Evolutionary conservation across 2,329 filamentous ascomycete genomes (phyloP).

Genomic region (Nannizziopsis barbatae): DNA sequence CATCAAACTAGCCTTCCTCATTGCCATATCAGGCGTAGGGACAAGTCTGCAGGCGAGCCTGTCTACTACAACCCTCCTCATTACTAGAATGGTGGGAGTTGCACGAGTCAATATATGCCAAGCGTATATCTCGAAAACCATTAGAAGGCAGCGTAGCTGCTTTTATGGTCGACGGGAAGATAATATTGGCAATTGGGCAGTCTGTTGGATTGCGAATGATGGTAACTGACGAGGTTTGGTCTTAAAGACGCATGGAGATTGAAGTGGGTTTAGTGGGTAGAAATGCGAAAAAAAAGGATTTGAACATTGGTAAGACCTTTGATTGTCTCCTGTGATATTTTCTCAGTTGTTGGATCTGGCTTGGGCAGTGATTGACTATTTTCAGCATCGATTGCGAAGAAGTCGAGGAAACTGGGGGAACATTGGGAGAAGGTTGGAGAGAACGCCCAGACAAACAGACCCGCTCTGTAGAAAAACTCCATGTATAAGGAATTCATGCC

Average conservation of each 20-base stretch:
- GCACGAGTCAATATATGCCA: constrained; percentile 63
- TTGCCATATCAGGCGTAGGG: constrained; percentile 15
- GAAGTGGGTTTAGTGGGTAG: not conserved
- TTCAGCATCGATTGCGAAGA: constrained; percentile 9
- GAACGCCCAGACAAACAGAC: constrained; percentile 8
- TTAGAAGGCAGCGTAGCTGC: constrained; percentile 21
- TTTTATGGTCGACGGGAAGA: constrained; percentile 67
- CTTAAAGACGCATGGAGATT: not conserved
- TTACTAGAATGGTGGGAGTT: constrained; percentile 6
- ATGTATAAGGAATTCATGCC: constrained; percentile 7
- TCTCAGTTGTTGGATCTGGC: constrained; percentile 6
- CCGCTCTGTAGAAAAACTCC: constrained; percentile 8
- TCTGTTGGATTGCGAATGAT: not conserved
- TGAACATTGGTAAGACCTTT: constrained; percentile 1
- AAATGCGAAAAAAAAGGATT: not conserved
- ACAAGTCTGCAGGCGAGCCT: constrained; percentile 34
- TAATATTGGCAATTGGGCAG: constrained; percentile 57
- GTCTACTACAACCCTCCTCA: constrained; percentile 7
- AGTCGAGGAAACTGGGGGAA: not conserved
- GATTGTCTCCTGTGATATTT: constrained; percentile 8
- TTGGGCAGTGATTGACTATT: constrained; percentile 8
- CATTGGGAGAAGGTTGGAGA: constrained; percentile 3
- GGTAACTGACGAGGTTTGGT: not conserved
- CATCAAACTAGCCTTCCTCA: constrained; percentile 33
- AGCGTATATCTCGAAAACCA: constrained; percentile 71